A percentile compares a stretch with the other conserved stretches of the same genome.
Evolutionary conservation across 352 stramenopile genomes (phyloP).

Genomic region (Pythium myriotylum): DNA sequence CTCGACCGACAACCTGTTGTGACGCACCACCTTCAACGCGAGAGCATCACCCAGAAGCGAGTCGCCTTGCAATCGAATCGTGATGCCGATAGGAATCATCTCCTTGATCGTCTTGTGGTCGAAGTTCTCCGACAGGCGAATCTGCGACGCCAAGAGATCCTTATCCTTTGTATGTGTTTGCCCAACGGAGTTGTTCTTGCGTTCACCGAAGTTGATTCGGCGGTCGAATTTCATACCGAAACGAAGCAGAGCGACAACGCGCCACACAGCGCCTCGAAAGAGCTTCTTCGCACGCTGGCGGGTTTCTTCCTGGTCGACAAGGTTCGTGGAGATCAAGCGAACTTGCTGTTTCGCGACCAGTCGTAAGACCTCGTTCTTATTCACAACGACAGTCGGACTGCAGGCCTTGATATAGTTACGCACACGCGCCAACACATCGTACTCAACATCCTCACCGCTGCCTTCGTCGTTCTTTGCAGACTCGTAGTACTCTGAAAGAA

Average conservation of each 20-base stretch:
- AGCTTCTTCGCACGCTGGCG: constrained; percentile 79
- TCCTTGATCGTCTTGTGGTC: constrained; percentile 91
- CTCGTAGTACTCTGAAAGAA: constrained; percentile 89
- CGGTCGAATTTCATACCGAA: constrained; percentile 90
- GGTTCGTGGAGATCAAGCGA: constrained; percentile 85
- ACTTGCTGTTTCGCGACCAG: constrained; percentile 76
- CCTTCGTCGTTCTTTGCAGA: constrained; percentile 79
- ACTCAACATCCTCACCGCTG: constrained; percentile 76
- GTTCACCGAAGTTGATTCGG: constrained; percentile 75
- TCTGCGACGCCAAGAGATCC: constrained; percentile 68
- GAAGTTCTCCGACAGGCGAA: constrained; percentile 87
- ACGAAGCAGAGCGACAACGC: constrained; percentile 82
- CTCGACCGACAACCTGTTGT: constrained; percentile 86
- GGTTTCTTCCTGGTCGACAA: constrained; percentile 86
- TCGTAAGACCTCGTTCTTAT: constrained; percentile 77
- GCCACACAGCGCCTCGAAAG: constrained; percentile 85
- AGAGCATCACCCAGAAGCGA: constrained; percentile 77
- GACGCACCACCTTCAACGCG: constrained; percentile 75
- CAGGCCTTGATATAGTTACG: constrained; percentile 77
- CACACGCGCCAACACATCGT: constrained; percentile 83
- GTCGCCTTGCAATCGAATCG: constrained; percentile 74
- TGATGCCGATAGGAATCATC: constrained; percentile 88
- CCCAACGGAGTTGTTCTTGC: constrained; percentile 34
- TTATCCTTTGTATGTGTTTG: constrained; percentile 33
- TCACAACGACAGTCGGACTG: constrained; percentile 76